phyloP scores from a whole-genome alignment of 768 basidiomycete species.

The Epithele typhae region DNA sequence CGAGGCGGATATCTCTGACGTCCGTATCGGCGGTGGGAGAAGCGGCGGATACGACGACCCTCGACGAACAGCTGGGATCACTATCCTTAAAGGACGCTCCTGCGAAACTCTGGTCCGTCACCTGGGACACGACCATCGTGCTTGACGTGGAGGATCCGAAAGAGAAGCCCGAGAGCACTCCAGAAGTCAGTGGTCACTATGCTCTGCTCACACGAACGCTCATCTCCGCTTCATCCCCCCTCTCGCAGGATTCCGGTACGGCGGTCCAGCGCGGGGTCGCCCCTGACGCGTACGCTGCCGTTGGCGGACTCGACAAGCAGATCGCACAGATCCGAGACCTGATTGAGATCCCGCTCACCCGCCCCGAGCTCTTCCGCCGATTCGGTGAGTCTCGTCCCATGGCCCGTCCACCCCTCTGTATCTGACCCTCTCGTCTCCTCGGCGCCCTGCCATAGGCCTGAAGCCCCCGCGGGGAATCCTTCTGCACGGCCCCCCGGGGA shows the following conservation, averaged over 20 bases:
- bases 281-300: slow-evolving; percentile 66
- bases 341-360: slow-evolving; percentile 79
- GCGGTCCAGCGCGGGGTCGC: slow-evolving; percentile 37
- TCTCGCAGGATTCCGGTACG: slow-evolving; percentile 41
- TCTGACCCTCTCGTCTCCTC: not conserved
- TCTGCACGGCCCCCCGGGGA: slow-evolving; percentile 93
- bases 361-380: slow-evolving; percentile 75
- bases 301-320: slow-evolving; percentile 87
- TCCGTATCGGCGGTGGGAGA: slow-evolving; percentile 33
- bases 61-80: slow-evolving; percentile 29
- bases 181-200: slow-evolving; percentile 2
- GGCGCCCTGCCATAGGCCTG: slow-evolving; percentile 45
- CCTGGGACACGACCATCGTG: slow-evolving; percentile 63
- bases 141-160: slow-evolving; percentile 31
- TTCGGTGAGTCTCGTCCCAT: slow-evolving; percentile 47
- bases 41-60: slow-evolving; percentile 4
- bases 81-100: slow-evolving; percentile 38
- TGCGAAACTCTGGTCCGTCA: slow-evolving; percentile 52
- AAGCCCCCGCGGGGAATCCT: slow-evolving; percentile 95
- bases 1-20: slow-evolving; percentile 53
- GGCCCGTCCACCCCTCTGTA: slow-evolving; percentile 2
- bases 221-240: slow-evolving; percentile 7
- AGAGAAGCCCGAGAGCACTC: not conserved
- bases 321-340: slow-evolving; percentile 83
- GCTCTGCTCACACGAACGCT: not conserved